phyloP scores from a whole-genome alignment of 371 early-diverging fungal species.

The Lichtheimia ornata region DNA sequence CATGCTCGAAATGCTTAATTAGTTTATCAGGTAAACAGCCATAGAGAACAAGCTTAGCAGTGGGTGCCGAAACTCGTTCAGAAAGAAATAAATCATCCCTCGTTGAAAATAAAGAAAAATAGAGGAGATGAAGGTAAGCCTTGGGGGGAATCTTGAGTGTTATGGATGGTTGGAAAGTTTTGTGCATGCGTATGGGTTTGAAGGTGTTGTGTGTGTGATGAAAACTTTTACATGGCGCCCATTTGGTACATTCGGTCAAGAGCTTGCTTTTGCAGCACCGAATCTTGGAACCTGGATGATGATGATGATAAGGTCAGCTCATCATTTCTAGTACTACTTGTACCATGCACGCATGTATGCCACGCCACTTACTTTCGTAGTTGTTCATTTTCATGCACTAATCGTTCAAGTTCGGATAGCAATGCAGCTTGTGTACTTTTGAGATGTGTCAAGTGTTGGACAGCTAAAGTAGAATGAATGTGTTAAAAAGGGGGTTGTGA shows the following conservation, averaged over 20 bases:
- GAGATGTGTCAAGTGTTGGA: conserved; percentile 51
- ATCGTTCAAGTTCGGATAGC: conserved; percentile 45
- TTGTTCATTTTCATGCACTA: conserved; percentile 52
- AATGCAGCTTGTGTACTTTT: conserved; percentile 48
- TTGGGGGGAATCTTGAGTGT: conserved; percentile 9
- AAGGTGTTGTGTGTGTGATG: neutral
- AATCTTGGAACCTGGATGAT: conserved; percentile 43
- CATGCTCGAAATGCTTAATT: conserved; percentile 11
- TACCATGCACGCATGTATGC: neutral
- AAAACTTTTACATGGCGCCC: conserved; percentile 41
- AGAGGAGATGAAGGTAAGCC: conserved; percentile 8
- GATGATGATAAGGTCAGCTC: neutral
- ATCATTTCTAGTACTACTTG: neutral
- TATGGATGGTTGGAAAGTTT: neutral
- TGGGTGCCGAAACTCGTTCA: neutral
- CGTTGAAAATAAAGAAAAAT: conserved; percentile 8
- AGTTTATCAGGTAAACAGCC: conserved; percentile 12
- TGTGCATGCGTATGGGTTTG: conserved; percentile 4
- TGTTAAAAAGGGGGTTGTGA: neutral
- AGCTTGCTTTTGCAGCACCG: conserved; percentile 51
- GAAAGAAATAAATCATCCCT: neutral
- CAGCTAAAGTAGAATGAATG: conserved; percentile 27
- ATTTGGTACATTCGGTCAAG: conserved; percentile 56
- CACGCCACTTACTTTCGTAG: conserved; percentile 38
- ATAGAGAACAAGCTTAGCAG: neutral